These are phyloP conservation scores for Hymenoscyphus infarciens DNA, from an alignment of 2,329 filamentous ascomycete species.

Conservation along the genomic window DNA sequence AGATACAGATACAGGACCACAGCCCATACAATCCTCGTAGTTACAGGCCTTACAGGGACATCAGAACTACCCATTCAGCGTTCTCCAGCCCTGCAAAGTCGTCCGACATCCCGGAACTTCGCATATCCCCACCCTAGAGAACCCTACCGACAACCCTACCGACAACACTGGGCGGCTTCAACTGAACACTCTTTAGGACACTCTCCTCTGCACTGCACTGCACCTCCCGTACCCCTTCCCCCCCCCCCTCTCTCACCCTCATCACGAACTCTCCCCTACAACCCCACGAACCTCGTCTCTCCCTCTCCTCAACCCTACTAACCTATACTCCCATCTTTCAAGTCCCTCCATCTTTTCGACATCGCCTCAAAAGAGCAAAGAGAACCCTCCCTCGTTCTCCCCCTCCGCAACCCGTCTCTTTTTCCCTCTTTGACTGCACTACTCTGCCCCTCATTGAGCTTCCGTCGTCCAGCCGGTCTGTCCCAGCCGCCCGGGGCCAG, in stretches of 20 bases:
- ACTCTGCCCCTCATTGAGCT: neutral
- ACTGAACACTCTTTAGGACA: neutral
- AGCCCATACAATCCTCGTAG: neutral
- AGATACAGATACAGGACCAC: too few relatives aligned
- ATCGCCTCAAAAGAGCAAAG: neutral
- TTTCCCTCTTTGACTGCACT: neutral
- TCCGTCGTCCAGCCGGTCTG: neutral
- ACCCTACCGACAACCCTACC: neutral
- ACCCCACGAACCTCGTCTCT: too few relatives aligned
- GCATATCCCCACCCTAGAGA: neutral
- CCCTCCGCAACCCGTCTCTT: neutral
- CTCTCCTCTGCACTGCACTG: neutral
- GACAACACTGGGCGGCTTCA: neutral
- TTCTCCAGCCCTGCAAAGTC: neutral
- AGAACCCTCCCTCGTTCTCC: neutral
- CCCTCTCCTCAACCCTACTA: too few relatives aligned
- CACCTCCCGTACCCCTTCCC: too few relatives aligned
- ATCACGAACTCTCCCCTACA: neutral
- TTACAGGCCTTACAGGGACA: neutral
- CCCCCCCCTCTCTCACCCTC: neutral
- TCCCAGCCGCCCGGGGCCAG: slow-evolving; percentile 1
- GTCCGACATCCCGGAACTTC: neutral
- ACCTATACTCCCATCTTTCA: too few relatives aligned
- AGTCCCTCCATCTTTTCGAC: too few relatives aligned
- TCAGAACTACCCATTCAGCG: neutral